Evolutionary conservation across 768 basidiomycete species (phyloP).

Genomic region (Mycena haematopus): DNA sequence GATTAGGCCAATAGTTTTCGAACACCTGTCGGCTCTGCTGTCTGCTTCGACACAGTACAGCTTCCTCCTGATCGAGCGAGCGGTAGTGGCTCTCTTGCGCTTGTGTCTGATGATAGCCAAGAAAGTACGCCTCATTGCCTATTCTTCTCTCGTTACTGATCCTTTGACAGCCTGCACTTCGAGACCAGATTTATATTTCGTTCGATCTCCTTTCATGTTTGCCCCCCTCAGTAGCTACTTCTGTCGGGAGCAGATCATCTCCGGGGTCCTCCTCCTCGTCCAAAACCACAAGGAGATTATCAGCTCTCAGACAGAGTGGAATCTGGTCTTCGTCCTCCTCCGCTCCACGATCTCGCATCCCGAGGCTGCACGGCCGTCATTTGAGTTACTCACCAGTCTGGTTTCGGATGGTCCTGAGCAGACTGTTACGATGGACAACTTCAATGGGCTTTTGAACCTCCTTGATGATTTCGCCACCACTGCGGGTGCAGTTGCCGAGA

Average conservation of each 20-base stretch:
- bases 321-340: conserved; percentile 86
- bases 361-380: conserved; percentile 85
- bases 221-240: conserved; percentile 74
- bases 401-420: conserved; percentile 65
- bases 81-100: conserved; percentile 86
- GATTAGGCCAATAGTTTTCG: conserved; percentile 90
- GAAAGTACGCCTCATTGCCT: conserved; percentile 54
- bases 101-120: conserved; percentile 85
- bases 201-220: conserved; percentile 88
- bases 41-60: conserved; percentile 83
- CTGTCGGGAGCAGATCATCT: conserved; percentile 92
- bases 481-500: conserved; percentile 66
- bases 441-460: conserved; percentile 76
- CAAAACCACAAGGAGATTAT: conserved; percentile 77
- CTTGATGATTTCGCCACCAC: conserved; percentile 87
- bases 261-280: conserved; percentile 82
- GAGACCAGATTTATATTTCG: conserved; percentile 94
- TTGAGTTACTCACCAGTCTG: conserved; percentile 77
- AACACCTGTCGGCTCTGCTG: conserved; percentile 86
- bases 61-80: conserved; percentile 90
- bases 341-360: conserved; percentile 85
- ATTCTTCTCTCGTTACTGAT: conserved; percentile 14
- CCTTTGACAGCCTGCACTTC: conserved; percentile 66
- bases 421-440: conserved; percentile 78
- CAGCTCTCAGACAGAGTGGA: conserved; percentile 95